phyloP scores from a whole-genome alignment of 129 eudicot genomes.

The Lactuca sativa region DNA sequence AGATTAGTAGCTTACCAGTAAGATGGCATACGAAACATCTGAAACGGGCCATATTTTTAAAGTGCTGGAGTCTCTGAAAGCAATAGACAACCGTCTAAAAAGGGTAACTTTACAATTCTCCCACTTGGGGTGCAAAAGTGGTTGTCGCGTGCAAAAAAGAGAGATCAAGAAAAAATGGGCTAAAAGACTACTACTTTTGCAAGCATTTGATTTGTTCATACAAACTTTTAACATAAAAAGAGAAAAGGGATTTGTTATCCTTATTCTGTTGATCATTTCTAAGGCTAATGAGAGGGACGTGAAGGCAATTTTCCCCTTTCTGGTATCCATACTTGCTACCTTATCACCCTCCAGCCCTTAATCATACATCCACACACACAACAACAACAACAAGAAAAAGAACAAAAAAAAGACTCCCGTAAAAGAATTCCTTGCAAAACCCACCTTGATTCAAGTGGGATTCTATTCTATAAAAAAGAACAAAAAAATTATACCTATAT shows the following conservation, averaged over 20 bases:
- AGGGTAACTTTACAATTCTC: constrained; percentile 22
- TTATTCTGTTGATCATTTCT: constrained; percentile 5
- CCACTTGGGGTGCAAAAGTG: constrained; percentile 36
- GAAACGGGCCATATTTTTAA: background rate
- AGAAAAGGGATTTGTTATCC: constrained; percentile 9
- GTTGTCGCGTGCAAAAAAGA: constrained; percentile 32
- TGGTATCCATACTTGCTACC: constrained; percentile 25
- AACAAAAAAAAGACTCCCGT: background rate
- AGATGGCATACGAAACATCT: constrained; percentile 18
- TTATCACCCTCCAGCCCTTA: background rate
- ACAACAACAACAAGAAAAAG: no score
- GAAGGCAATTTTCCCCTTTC: background rate
- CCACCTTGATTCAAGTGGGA: constrained; percentile 1
- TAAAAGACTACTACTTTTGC: constrained; percentile 13
- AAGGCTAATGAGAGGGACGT: constrained; percentile 32
- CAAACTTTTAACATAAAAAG: constrained; percentile 25
- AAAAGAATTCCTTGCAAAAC: background rate
- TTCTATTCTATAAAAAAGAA: background rate
- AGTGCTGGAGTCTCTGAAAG: background rate
- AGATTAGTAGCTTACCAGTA: background rate
- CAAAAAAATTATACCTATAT: background rate
- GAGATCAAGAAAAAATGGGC: background rate
- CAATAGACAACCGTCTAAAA: constrained; percentile 14
- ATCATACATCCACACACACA: background rate
- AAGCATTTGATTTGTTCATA: constrained; percentile 15